A percentile compares a stretch with the other conserved stretches of the same genome.
These are phyloP conservation scores for Calonectria hawksworthii DNA, from an alignment of 2,329 filamentous ascomycete species.

Conservation along the genomic window DNA sequence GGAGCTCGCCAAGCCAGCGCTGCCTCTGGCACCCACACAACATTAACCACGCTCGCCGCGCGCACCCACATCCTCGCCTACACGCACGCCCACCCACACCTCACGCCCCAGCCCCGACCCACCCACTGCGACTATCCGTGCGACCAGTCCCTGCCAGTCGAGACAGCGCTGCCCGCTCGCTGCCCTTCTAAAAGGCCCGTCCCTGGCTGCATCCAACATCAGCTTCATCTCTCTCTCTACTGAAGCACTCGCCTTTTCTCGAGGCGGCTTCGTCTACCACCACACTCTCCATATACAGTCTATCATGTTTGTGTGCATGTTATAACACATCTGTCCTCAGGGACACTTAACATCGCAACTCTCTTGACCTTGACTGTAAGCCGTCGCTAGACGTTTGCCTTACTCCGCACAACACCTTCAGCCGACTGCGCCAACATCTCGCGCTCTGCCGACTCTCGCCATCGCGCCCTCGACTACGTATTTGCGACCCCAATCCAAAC, in stretches of 20 bases:
- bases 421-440: not conserved
- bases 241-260: slow-evolving; percentile 26
- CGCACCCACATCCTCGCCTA: slow-evolving; percentile 31
- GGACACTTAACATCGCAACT: slow-evolving; percentile 44
- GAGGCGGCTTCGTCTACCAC: slow-evolving; percentile 30
- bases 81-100: slow-evolving; percentile 25
- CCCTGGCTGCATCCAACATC: slow-evolving; percentile 39
- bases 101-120: slow-evolving; percentile 23
- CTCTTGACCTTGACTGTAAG: slow-evolving; percentile 25
- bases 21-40: slow-evolving; percentile 37
- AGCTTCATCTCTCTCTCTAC: slow-evolving; percentile 33
- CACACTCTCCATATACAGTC: slow-evolving; percentile 36
- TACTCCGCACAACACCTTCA: not conserved
- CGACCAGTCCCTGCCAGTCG: slow-evolving; percentile 41
- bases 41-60: slow-evolving; percentile 23
- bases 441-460: not conserved
- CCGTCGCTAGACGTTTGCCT: slow-evolving; percentile 31
- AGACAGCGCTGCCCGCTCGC: slow-evolving; percentile 40
- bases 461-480: not conserved
- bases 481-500: slow-evolving; percentile 5
- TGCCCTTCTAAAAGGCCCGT: slow-evolving; percentile 44
- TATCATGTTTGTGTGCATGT: slow-evolving; percentile 51
- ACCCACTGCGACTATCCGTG: slow-evolving; percentile 40
- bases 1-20: slow-evolving; percentile 36
- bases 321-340: slow-evolving; percentile 57